A percentile compares a stretch with the other conserved stretches of the same genome.
Conservation (phyloP, 495 filamentous ascomycete species). For the Penicillium odoratum region DNA sequence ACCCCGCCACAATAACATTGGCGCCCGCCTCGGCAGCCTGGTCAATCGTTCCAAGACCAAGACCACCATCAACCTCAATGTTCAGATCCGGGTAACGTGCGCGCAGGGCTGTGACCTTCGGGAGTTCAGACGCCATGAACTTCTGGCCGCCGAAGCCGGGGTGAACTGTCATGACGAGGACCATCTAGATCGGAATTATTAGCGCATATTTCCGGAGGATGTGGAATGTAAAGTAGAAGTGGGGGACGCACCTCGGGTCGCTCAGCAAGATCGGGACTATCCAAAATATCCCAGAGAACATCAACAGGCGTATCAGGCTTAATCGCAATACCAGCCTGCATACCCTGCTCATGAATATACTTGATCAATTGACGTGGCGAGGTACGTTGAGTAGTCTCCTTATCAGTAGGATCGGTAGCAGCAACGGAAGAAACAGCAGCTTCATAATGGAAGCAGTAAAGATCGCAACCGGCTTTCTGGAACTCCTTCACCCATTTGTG, state of each 20-base stretch:
- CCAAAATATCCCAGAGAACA: slow-evolving; percentile 87
- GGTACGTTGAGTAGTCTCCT: slow-evolving; percentile 63
- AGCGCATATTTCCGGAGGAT: background rate
- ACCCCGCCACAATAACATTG: slow-evolving; percentile 98
- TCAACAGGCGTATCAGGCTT: slow-evolving; percentile 90
- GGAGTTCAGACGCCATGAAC: slow-evolving; percentile 94
- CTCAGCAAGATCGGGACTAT: slow-evolving; percentile 67
- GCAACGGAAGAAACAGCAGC: slow-evolving; percentile 84
- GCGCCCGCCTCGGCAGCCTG: slow-evolving; percentile 93
- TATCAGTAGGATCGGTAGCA: slow-evolving; percentile 72
- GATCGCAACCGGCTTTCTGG: slow-evolving; percentile 88
- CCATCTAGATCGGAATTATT: slow-evolving; percentile 67
- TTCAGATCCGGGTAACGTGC: slow-evolving; percentile 84
- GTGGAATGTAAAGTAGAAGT: background rate
- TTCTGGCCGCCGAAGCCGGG: slow-evolving; percentile 98
- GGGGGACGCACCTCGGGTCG: slow-evolving; percentile 74
- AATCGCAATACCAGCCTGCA: slow-evolving; percentile 92
- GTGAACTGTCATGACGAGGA: slow-evolving; percentile 97
- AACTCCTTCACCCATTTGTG: slow-evolving; percentile 98
- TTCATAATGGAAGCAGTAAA: slow-evolving; percentile 99
- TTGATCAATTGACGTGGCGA: slow-evolving; percentile 80
- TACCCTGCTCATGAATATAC: slow-evolving; percentile 83
- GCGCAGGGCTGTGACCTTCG: slow-evolving; percentile 84
- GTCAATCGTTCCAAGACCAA: slow-evolving; percentile 86
- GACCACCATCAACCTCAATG: slow-evolving; percentile 95